These are phyloP conservation scores for Coniochaeta ligniaria DNA, from an alignment of 2,329 filamentous ascomycete genomes.

Conservation along the genomic window DNA sequence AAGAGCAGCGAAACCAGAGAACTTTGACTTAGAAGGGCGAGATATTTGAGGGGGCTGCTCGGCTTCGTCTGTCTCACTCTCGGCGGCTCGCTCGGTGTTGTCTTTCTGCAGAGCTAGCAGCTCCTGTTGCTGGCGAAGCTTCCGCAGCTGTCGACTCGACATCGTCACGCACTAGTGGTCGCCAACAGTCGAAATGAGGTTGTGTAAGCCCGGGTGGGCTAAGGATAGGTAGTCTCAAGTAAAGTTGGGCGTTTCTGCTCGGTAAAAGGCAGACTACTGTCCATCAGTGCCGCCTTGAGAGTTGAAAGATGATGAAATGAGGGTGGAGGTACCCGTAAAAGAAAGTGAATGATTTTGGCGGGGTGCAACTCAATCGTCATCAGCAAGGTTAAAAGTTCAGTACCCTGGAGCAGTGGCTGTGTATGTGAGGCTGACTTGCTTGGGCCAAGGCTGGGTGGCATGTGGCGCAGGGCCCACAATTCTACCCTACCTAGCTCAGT, in stretches of 20 bases:
- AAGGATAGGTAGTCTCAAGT: too few species aligned
- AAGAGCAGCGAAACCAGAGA: conserved; percentile 43
- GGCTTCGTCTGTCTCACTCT: conserved; percentile 17
- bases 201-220: neutral
- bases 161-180: conserved; percentile 20
- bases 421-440: neutral
- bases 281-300: too few species aligned
- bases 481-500: neutral
- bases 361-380: neutral
- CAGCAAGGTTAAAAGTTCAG: too few species aligned
- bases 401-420: neutral
- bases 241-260: too few species aligned
- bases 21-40: conserved; percentile 36
- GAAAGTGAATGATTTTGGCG: too few species aligned
- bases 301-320: too few species aligned
- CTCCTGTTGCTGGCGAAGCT: conserved; percentile 43
- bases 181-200: neutral
- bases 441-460: too few species aligned
- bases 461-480: neutral
- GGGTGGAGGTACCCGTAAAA: neutral
- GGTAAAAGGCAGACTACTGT: too few species aligned
- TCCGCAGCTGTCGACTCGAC: conserved; percentile 45
- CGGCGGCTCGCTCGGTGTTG: conserved; percentile 21
- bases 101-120: conserved; percentile 22
- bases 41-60: conserved; percentile 21